Conservation (phyloP, 1,139 yeast genomes). For the Hansenula sp. region DNA sequence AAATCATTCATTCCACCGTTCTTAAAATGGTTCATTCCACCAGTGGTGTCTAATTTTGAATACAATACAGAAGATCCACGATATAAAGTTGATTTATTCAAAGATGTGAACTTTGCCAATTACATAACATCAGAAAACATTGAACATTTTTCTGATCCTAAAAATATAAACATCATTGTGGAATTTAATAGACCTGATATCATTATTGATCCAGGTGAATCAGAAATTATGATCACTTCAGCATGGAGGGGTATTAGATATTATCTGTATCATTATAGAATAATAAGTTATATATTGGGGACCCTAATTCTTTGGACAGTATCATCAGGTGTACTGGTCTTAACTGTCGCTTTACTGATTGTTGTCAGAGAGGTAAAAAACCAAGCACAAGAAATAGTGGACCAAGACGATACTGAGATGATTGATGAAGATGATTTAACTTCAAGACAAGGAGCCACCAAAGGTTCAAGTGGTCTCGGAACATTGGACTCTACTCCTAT, state of each 20-base stretch:
- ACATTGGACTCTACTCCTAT: too few relatives aligned
- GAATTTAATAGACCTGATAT: slow-evolving; percentile 28
- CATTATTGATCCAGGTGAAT: slow-evolving; percentile 20
- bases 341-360: slow-evolving; percentile 14
- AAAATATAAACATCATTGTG: slow-evolving; percentile 28
- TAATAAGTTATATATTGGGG: slow-evolving; percentile 46
- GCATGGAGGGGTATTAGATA: slow-evolving; percentile 58
- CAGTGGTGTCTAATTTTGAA: slow-evolving; percentile 6
- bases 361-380: slow-evolving; percentile 9
- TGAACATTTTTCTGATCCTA: slow-evolving; percentile 14
- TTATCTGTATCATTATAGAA: slow-evolving; percentile 48
- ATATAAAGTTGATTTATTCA: slow-evolving; percentile 6
- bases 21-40: slow-evolving; percentile 14
- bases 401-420: slow-evolving; percentile 1
- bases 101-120: slow-evolving; percentile 6
- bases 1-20: slow-evolving; percentile 18
- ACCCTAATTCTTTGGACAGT: slow-evolving; percentile 43
- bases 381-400: slow-evolving; percentile 1
- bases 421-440: slow-evolving; percentile 2
- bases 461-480: too few relatives aligned
- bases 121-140: slow-evolving; percentile 5
- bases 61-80: slow-evolving; percentile 4
- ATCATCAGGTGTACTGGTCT: slow-evolving; percentile 10
- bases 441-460: background rate
- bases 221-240: slow-evolving; percentile 28